Base-by-base conservation (phyloP, 2,329 filamentous ascomycete genomes). In the Cladorrhinum sp. region DNA sequence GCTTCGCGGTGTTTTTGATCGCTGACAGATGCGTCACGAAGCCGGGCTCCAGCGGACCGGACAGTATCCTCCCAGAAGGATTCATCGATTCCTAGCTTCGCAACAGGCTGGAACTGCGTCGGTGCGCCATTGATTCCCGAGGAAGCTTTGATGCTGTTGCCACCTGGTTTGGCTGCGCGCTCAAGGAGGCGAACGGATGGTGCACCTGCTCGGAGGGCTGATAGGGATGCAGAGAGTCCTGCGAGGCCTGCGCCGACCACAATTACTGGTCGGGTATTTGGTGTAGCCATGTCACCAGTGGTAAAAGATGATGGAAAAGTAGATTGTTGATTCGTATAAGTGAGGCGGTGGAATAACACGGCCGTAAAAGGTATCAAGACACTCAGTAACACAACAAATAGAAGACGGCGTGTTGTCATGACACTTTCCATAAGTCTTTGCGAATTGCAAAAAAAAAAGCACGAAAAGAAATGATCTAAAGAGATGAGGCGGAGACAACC, bases 91-190 rank as follows among this genome's bases (percentile, higher is more conserved):
- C 69, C 64, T 48, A 68, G 57, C n/a, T 55, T 36, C 3, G 61
- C 49, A 2, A 68, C 72, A 10, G 71, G 70, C 68, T 89, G 86
- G 63, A 82, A 87, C 2, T 75, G 76, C 0, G 85, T 88, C 0
- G 79, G 78, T 0, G 84, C 84, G 6, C 84, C 85, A 64, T 87
- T 88, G 71, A 88, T 88, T 0, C 85, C 85, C 0, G 85, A 87
- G 0, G 85, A 88, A 0, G 85, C 85, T 72, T 88, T 88, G 72
- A 88, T 86, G 67, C 79, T 84, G 67, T 88, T 88, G 1, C 85
- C 85, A 36, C 85, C 85, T 0, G 85, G 83, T 67, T 85, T 86
- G 2, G 79, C 68, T 0, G 79, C 78, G 20, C 84, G 81, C 60
- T 89, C 86, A 12, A 89, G 76, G 54, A 89, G 76, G 29, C 77